Conservation (phyloP, 2,329 filamentous ascomycete genomes). For the Sporothrix schenckii region DNA sequence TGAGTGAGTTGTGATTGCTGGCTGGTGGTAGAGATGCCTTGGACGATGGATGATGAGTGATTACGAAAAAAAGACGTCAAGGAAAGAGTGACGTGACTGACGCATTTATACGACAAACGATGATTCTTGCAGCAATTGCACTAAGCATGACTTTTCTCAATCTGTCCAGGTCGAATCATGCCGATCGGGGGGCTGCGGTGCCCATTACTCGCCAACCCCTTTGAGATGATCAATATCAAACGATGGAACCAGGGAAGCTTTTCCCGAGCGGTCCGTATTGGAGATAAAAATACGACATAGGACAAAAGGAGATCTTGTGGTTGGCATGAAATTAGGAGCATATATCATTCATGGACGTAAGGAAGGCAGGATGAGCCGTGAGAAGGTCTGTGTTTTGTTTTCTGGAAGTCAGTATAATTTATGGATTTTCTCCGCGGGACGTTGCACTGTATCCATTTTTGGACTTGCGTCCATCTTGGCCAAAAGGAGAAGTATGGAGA, state of each 20-base stretch:
- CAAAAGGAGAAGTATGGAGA: neutral
- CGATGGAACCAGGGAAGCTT: neutral
- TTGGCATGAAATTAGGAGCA: neutral
- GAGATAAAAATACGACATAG: neutral
- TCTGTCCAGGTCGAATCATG: neutral
- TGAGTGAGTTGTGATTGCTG: too few species aligned
- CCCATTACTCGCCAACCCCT: neutral
- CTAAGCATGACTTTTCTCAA: neutral
- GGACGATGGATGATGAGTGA: neutral
- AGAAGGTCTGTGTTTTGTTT: neutral
- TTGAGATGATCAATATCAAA: neutral
- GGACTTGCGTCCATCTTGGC: neutral
- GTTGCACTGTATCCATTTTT: neutral
- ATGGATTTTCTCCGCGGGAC: neutral
- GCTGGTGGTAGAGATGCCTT: neutral
- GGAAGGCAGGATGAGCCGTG: slow-evolving; percentile 5
- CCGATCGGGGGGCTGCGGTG: neutral
- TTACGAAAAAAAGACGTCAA: neutral
- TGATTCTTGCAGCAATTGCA: neutral
- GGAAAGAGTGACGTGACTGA: neutral
- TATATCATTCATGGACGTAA: neutral
- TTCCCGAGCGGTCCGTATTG: slow-evolving; percentile 15
- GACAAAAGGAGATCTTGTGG: neutral
- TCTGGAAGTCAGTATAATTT: neutral
- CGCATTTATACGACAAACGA: neutral